Evolutionary conservation across 345 rosid species (phyloP).

Genomic region (Aegle marmelos): DNA sequence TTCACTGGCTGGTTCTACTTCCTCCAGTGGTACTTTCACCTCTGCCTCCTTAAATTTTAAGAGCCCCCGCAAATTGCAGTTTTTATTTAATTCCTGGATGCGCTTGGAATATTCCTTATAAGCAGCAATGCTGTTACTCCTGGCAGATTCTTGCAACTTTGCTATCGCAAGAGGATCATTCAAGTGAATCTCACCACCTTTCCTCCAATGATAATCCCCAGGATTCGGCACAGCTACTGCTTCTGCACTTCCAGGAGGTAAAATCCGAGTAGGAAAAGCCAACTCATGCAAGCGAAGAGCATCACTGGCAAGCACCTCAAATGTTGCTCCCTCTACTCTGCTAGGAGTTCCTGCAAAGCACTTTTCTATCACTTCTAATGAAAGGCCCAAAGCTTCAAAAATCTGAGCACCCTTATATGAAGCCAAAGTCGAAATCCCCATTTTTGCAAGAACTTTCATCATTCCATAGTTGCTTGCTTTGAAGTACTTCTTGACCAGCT

Average conservation of each 20-base stretch:
- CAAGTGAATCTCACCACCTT: constrained; percentile 92
- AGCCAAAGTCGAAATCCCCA: constrained; percentile 98
- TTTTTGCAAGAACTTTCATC: constrained; percentile 99
- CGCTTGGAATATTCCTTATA: constrained; percentile 91
- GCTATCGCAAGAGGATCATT: constrained; percentile 98
- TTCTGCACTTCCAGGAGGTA: constrained; percentile 96
- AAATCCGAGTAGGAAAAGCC: constrained; percentile 75
- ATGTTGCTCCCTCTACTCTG: constrained; percentile 98
- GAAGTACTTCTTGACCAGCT: constrained; percentile 85
- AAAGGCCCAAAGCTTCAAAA: constrained; percentile 96
- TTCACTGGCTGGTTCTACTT: constrained; percentile 96
- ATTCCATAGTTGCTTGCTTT: constrained; percentile 98
- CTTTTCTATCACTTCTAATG: constrained; percentile 93
- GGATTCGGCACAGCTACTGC: constrained; percentile 90
- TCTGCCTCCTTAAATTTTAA: constrained; percentile 75
- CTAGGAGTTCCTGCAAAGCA: constrained; percentile 99
- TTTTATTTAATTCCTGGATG: constrained; percentile 83
- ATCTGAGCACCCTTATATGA: constrained; percentile 99
- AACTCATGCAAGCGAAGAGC: constrained; percentile 76
- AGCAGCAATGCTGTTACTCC: constrained; percentile 86
- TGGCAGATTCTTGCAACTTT: constrained; percentile 93
- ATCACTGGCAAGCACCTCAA: constrained; percentile 96
- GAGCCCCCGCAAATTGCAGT: constrained; percentile 91
- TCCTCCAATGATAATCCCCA: constrained; percentile 99
- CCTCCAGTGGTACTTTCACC: constrained; percentile 65